phyloP scores from a whole-genome alignment of 768 basidiomycete genomes.

The Tulasnella sp. region DNA sequence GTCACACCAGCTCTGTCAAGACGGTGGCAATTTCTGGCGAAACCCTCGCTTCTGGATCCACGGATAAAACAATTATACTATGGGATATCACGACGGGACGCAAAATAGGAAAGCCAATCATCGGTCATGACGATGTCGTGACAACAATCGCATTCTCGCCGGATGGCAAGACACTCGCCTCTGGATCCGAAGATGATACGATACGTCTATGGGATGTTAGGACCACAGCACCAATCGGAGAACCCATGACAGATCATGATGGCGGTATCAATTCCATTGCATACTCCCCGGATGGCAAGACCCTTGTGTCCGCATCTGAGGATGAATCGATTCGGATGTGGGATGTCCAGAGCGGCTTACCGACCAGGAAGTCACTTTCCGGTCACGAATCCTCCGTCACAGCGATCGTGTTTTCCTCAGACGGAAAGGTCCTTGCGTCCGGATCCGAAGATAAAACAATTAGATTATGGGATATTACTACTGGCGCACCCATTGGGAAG shows the following conservation, averaged over 20 bases:
- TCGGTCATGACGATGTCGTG: no score
- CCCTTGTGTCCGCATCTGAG: conserved; percentile 18
- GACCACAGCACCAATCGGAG: no score
- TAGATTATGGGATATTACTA: conserved; percentile 26
- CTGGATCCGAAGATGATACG: conserved; percentile 21
- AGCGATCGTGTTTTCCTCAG: conserved; percentile 29
- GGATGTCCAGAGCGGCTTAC: background rate
- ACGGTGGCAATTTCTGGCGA: no score
- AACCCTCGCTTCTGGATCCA: no score
- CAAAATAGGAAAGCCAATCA: no score
- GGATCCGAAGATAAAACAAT: conserved; percentile 32
- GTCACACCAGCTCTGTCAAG: no score
- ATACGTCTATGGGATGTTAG: conserved; percentile 28
- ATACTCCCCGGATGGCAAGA: conserved; percentile 15
- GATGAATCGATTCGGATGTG: conserved; percentile 30
- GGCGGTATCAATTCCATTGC: background rate
- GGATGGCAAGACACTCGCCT: conserved; percentile 16
- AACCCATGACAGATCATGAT: conserved; percentile 13
- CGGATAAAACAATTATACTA: no score
- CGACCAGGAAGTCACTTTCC: background rate
- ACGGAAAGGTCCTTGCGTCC: conserved; percentile 31
- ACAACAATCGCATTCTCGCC: conserved; percentile 23
- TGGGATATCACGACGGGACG: no score
- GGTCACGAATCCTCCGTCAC: conserved; percentile 24
- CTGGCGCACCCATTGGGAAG: background rate